Evolutionary conservation across 2,329 filamentous ascomycete species (phyloP), one percentile per base, ranked within the genome.

Genomic region (Trichoderma koningii): DNA sequence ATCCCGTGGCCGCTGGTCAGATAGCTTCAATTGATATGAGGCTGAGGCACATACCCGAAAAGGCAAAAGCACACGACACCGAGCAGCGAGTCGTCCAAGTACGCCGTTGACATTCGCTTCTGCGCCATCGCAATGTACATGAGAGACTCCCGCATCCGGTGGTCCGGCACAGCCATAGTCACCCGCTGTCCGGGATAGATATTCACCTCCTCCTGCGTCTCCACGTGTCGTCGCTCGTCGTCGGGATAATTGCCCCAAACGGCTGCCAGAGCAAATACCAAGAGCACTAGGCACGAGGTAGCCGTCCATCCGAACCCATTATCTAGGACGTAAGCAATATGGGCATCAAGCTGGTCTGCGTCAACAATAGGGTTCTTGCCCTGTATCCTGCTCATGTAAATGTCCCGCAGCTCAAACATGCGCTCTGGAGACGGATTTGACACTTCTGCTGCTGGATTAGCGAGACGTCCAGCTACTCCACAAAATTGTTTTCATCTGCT

Each of bases 121-220:
- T 59, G 55, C 3, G 55, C 55, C 55, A 59, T 59, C 9, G 55
- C 45, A 6, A 59, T 59, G 28, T 59, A 59, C 55, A 59, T 59
- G 6, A 59, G 15, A 4, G 55, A 59, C 44, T 59, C 55, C 48
- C 55, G 38, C 55, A 59, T 59, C 19, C 55, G 55, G 2, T 59
- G 55, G 15, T 59, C 55, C 19, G 55, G 55, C 44, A 59, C 44
- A 0, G 55, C 55, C 44, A 59, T 38, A 15, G 55, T 59, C 15
- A 59, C 55, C 0, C 55, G 55, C 14, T 59, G 55, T 28, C 55
- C 41, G 14, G 55, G 55, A 41, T 48, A 26, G 6, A 59, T 26
- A 12, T 50, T 44, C 19, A 59, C 15, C 15, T 59, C 44, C 28
- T 48, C 55, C 15, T 59, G 42, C 5, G 55, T 38, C 45, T 59